phyloP scores from a whole-genome alignment of 1,139 yeast species.

The Candida smagusa region DNA sequence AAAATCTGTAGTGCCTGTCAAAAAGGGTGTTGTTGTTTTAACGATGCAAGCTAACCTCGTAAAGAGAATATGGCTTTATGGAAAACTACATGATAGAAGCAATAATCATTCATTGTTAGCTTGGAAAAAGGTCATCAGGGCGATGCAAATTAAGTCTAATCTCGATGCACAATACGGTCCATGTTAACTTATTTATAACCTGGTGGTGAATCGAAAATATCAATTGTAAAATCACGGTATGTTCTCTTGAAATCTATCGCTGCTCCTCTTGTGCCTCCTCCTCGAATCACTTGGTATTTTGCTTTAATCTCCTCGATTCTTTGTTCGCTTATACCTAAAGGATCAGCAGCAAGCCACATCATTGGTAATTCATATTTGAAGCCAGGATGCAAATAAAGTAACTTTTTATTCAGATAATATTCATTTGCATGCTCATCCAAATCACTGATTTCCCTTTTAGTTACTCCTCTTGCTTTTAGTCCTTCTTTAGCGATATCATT shows the following conservation, averaged over 20 bases:
- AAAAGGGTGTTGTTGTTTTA: slow-evolving; percentile 29
- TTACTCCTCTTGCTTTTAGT: background rate
- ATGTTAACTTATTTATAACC: slow-evolving; percentile 23
- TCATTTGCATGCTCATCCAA: slow-evolving; percentile 6
- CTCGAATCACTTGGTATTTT: slow-evolving; percentile 12
- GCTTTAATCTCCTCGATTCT: slow-evolving; percentile 9
- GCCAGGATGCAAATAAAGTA: slow-evolving; percentile 14
- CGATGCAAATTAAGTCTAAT: slow-evolving; percentile 20
- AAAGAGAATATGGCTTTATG: slow-evolving; percentile 29
- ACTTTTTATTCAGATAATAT: slow-evolving; percentile 11
- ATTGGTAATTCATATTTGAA: slow-evolving; percentile 13
- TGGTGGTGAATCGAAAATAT: slow-evolving; percentile 35
- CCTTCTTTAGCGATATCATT: background rate
- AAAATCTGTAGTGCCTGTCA: slow-evolving; percentile 30
- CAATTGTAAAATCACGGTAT: slow-evolving; percentile 15
- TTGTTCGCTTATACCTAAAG: slow-evolving; percentile 13
- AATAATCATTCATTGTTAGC: slow-evolving; percentile 7
- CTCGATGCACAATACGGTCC: slow-evolving; percentile 16
- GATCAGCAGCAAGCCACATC: slow-evolving; percentile 17
- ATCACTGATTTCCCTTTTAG: background rate
- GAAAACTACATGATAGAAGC: slow-evolving; percentile 15
- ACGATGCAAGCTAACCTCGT: slow-evolving; percentile 15
- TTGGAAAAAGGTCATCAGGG: slow-evolving; percentile 24
- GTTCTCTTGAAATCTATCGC: slow-evolving; percentile 15
- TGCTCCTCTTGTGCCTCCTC: slow-evolving; percentile 31